phyloP scores from a whole-genome alignment of 75 land plant species.

The Picea glauca region DNA sequence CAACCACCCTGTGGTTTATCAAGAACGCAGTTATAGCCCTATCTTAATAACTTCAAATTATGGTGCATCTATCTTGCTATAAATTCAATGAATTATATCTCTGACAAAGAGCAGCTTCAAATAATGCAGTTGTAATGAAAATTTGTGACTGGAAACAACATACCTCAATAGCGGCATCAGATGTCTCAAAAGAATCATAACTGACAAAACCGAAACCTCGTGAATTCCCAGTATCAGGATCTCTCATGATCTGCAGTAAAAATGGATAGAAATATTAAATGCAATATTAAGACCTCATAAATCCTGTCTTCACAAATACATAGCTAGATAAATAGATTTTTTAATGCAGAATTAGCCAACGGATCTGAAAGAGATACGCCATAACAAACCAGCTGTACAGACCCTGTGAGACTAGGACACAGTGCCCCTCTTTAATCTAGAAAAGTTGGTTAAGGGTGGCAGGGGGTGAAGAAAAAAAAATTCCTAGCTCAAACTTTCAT shows the following conservation, averaged over 20 bases:
- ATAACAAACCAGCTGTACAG: too few species aligned
- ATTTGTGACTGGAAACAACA: not conserved
- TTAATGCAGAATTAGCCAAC: too few species aligned
- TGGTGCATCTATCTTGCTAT: not conserved
- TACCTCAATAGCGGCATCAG: slow-evolving; percentile 99
- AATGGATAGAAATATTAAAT: not conserved
- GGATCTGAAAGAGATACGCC: too few species aligned
- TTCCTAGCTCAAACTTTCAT: not conserved
- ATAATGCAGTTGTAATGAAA: not conserved
- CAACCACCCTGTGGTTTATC: too few species aligned
- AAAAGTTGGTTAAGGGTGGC: too few species aligned
- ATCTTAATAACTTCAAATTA: not conserved
- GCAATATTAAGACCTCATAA: not conserved
- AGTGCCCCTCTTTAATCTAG: too few species aligned
- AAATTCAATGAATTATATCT: not conserved
- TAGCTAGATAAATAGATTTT: not conserved
- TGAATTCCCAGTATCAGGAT: slow-evolving; percentile 96
- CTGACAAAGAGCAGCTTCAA: not conserved
- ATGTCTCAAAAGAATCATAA: slow-evolving; percentile 98
- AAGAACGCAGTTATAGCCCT: too few species aligned
- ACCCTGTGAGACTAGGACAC: too few species aligned
- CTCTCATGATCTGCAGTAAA: slow-evolving; percentile 92
- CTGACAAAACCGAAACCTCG: slow-evolving; percentile 98
- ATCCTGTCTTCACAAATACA: not conserved
- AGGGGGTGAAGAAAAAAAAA: too few species aligned